Evolutionary conservation across 805 yeast genomes (phyloP), one percentile per base, ranked within the genome.

Genomic region (Candida andamanensis): DNA sequence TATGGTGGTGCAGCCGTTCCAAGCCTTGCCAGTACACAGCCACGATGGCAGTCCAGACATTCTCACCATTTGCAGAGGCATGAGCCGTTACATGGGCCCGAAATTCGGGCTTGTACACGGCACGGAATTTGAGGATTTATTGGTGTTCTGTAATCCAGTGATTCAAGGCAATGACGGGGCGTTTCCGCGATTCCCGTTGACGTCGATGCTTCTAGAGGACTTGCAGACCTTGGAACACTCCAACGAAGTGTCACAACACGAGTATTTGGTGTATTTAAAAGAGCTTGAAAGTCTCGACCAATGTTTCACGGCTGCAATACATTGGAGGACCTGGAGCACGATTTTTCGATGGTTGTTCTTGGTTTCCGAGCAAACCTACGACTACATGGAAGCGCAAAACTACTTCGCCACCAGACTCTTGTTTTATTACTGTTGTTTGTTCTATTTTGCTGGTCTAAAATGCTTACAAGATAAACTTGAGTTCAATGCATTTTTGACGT

Each of bases 291-390:
- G 11, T 8, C 7, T 17, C 29, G 2, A 15, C n/a, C n/a, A n/a
- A n/a, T n/a, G n/a, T n/a, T n/a, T n/a, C n/a, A n/a, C n/a, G n/a
- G n/a, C n/a, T n/a, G n/a, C n/a, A n/a, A n/a, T n/a, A n/a, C n/a
- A n/a, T n/a, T n/a, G n/a, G n/a, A n/a, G n/a, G n/a, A n/a, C n/a
- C n/a, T n/a, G n/a, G n/a, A n/a, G n/a, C n/a, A n/a, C n/a, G n/a
- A n/a, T 58, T 10, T 56, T 45, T 39, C 36, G 50, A 29, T 53
- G 58, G 50, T 30, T 57, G 9, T 44, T 54, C 11, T n/a, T 48
- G 12, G 12, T 53, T 6, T 36, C 34, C 4, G 35, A 33, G 5
- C 40, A 35, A 5, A 44, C 48, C 18, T 42, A 44, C 9, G 46
- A 30, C 5, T 21, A 44, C 32, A 33, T 52, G 5, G 41, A 50